Percentiles rank a stretch among this genome's conserved stretches.
Evolutionary conservation across 169 alveolate genomes (phyloP).

Genomic region (Besnoitia besnoiti): DNA sequence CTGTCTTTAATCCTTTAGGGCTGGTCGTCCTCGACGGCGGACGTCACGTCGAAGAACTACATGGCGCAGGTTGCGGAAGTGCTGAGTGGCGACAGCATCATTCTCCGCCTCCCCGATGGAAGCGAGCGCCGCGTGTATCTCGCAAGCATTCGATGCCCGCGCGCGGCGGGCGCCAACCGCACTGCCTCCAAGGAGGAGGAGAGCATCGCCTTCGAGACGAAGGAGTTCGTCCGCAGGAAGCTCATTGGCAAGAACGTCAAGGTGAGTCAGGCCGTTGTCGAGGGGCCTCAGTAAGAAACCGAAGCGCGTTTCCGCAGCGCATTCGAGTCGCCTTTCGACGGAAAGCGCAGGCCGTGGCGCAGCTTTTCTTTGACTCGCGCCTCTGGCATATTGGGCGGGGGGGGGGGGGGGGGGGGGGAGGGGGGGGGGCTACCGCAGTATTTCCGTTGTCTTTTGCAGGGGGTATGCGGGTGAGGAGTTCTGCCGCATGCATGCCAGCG

Average conservation of each 20-base stretch:
- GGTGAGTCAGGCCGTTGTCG: neutral
- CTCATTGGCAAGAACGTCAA: slow-evolving; percentile 54
- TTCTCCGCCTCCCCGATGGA: slow-evolving; percentile 50
- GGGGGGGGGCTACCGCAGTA: no score
- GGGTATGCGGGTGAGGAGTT: no score
- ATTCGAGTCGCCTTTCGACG: no score
- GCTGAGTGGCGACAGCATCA: slow-evolving; percentile 41
- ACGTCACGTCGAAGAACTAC: slow-evolving; percentile 20
- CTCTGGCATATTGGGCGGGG: no score
- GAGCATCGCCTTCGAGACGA: slow-evolving; percentile 47
- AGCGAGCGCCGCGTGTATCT: slow-evolving; percentile 47
- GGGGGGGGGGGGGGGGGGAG: no score
- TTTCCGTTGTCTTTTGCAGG: no score
- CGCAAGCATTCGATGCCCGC: slow-evolving; percentile 46
- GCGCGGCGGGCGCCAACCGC: slow-evolving; percentile 19
- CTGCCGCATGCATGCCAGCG: no score
- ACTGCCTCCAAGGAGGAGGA: slow-evolving; percentile 45
- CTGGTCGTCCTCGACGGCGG: neutral
- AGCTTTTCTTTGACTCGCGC: no score
- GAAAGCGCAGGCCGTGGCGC: no score
- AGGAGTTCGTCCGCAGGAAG: slow-evolving; percentile 66
- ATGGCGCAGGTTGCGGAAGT: slow-evolving; percentile 50
- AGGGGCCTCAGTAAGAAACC: no score
- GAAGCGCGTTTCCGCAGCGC: no score
- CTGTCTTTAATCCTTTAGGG: neutral